Conservation (phyloP, 2,329 filamentous ascomycete species). For the Trichoderma sp. region DNA sequence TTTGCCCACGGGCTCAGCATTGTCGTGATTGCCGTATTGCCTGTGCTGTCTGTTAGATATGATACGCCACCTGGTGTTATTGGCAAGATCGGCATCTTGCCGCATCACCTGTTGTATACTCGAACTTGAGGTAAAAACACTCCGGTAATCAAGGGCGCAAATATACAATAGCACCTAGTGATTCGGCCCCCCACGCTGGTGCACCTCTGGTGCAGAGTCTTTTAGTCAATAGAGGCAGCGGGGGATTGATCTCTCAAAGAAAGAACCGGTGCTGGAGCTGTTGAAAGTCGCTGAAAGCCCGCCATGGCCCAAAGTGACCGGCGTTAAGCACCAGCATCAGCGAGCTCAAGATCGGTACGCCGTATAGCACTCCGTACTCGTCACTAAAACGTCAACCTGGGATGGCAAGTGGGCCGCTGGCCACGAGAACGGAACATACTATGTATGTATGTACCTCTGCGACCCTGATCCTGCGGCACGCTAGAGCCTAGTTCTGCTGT, state of each 20-base stretch:
- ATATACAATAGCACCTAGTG: background rate
- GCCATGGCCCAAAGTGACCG: background rate
- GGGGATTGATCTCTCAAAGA: background rate
- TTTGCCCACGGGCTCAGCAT: background rate
- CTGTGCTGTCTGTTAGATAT: background rate
- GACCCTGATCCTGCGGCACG: background rate
- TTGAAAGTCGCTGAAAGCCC: background rate
- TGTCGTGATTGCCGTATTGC: background rate
- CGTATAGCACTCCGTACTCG: no score
- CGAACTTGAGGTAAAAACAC: background rate
- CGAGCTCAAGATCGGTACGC: background rate
- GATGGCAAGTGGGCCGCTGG: background rate
- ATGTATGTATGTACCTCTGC: no score
- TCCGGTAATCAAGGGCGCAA: no score
- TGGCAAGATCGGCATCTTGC: background rate
- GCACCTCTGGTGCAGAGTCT: background rate
- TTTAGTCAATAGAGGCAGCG: background rate
- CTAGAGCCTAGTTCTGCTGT: background rate
- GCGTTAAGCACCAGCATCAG: background rate
- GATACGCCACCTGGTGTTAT: background rate
- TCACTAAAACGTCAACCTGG: background rate
- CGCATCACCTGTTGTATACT: background rate
- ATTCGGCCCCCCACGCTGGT: background rate
- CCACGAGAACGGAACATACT: background rate
- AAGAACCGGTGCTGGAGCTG: background rate